Evolutionary conservation across 176 grass and related monocot genomes (phyloP).

Genomic region (Raddia guianensis): DNA sequence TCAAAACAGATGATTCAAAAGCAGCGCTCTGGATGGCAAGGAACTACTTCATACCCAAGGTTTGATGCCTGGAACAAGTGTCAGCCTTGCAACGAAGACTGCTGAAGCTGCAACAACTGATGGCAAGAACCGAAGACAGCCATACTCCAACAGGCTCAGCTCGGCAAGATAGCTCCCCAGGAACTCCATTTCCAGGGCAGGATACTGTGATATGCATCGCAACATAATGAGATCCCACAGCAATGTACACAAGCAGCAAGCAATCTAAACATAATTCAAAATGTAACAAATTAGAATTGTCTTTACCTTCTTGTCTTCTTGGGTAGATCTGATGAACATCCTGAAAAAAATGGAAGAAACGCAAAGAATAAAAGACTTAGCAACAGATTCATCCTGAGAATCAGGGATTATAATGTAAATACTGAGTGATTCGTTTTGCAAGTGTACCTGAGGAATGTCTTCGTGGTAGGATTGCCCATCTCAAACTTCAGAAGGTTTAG

Average conservation of each 20-base stretch:
- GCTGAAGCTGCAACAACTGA: conserved; percentile 76
- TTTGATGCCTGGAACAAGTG: conserved; percentile 60
- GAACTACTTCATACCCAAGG: conserved; percentile 72
- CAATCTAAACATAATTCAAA: not conserved
- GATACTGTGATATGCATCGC: conserved; percentile 47
- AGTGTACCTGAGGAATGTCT: conserved; percentile 73
- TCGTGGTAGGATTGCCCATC: conserved; percentile 84
- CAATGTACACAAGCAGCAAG: not conserved
- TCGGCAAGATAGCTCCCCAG: conserved; percentile 76
- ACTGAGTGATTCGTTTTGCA: not conserved
- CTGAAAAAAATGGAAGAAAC: conserved; percentile 36
- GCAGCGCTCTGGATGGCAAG: not conserved
- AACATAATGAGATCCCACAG: conserved; percentile 23
- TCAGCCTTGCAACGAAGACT: conserved; percentile 77
- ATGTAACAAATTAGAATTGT: not conserved
- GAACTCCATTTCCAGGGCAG: conserved; percentile 55
- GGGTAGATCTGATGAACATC: conserved; percentile 68
- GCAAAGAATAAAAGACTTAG: conserved; percentile 3
- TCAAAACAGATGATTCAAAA: not conserved
- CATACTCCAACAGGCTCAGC: conserved; percentile 80
- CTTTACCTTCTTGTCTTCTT: conserved; percentile 69
- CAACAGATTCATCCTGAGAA: not conserved
- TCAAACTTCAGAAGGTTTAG: conserved; percentile 73
- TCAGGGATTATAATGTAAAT: not conserved
- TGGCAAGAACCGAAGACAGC: conserved; percentile 71